Evolutionary conservation across 1,284 basidiomycete species (phyloP), one percentile per base, ranked within the genome.

Genomic region (Meira nashicola): DNA sequence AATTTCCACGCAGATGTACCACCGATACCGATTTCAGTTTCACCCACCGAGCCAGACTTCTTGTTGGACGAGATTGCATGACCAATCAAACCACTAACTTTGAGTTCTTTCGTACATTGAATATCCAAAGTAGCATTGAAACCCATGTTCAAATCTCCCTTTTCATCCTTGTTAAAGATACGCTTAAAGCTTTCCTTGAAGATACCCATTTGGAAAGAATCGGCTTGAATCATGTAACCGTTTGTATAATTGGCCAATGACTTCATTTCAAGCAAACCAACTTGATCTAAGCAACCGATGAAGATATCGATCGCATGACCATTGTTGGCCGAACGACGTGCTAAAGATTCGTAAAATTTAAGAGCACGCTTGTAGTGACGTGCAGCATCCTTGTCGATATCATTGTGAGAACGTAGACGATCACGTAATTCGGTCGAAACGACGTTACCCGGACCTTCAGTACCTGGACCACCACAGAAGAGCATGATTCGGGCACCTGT

Each of bases 1-100:
- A 98, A 85, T 81, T 92, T 96, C 94, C 94, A 99, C 0, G 93
- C 94, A n/a, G 92, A 96, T 0, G 94, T 99, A 77, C 94, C 90
- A 25, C 93, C 94, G 65, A 99, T 95, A 78, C 94, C 95, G 64
- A 98, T 98, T 80, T 99, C 95, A 1, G 95, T 98, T 82, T 99
- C 95, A 64, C 94, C 94, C 33, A 99, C 95, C 71, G 91, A 96
- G 0, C 86, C 86, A 0, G 92, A 92, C 80, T 98, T 98, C 52
- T 70, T 70, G 65, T 63, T 68, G 60, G 67, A 65, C 50, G 67
- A 66, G 55, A 96, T 93, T 50, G 90, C 92, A 74, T 98, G 95
- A 1, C 94, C 93, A 66, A 98, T 99, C 57, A 98, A 84, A 53
- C 95, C 95, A 2, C 94, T 97, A 5, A 99, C 92, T 80, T 94